Base-by-base conservation (phyloP, 140 eudicot species). In the Erigeron philadelphicus region DNA sequence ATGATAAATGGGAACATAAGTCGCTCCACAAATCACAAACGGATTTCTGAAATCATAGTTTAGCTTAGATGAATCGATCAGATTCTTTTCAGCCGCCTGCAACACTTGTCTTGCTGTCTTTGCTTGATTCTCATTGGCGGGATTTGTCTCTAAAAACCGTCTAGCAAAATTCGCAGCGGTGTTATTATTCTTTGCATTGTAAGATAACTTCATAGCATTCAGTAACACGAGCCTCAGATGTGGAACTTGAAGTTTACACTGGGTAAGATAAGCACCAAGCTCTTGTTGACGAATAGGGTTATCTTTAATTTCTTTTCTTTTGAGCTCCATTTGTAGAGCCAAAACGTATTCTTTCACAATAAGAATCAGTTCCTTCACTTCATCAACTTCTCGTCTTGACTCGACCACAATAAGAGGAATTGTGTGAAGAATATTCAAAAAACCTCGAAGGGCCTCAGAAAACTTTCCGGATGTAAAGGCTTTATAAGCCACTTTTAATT, bases 41-140 rank as follows among this genome's bases (percentile, higher is more conserved):
- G 88, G 88, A 58, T 83, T 83, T 70, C 88, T 80, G 67, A 83
- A 83, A 50, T 83, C 88, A 16, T 83, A 80, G 45, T 83, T 80
- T 61, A 80, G 68, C 65, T 83, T 70, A 45, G 72, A 52, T 8
- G 57, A 75, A 73, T 83, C 88, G 23, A 19, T 73, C 82, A 83
- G 70, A 70, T 80, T 80, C 75, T 58, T 83, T 75, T 83, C 88
- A 16, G 88, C 85, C n/a, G 82, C 82, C 68, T 83, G 82, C 53
- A 80, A 62, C 56, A 83, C 85, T 73, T 73, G 82, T n/a, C 88
- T 69, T 1, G 85, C 88, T 8, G 56, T 74, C 60, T 65, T 83
- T 11, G 71, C 80, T 48, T 80, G 88, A 52, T 73, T 81, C 70
- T 83, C 87, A 62, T 45, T 68, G 15, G 80, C 73, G 17, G 87